Evolutionary conservation across 2,329 filamentous ascomycete species (phyloP).

Genomic region (Colletotrichum sp.): DNA sequence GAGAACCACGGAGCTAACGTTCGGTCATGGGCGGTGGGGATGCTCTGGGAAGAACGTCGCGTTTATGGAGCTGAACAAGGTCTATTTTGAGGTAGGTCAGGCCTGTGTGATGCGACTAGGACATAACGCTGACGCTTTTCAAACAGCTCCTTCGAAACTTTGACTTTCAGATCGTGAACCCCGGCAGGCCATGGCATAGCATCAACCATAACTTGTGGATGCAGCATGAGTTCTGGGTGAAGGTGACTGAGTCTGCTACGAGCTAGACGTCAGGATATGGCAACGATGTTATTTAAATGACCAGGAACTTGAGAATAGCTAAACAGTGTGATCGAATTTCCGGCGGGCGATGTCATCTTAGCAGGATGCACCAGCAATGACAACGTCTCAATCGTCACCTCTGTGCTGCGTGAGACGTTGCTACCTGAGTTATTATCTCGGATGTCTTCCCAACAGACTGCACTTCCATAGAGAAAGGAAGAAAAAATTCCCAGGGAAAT

Average conservation of each 20-base stretch:
- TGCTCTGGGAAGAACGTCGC: constrained; percentile 42
- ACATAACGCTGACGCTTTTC: not conserved
- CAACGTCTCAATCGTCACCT: too few relatives aligned
- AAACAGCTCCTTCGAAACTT: constrained; percentile 29
- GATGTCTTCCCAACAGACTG: too few relatives aligned
- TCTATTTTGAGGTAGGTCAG: constrained; percentile 42
- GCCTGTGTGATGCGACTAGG: too few relatives aligned
- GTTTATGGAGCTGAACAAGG: constrained; percentile 47
- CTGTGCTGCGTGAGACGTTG: too few relatives aligned
- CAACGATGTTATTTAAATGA: too few relatives aligned
- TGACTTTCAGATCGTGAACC: constrained; percentile 29
- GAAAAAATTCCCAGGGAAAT: too few relatives aligned
- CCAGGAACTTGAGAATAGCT: too few relatives aligned
- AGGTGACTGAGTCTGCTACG: constrained; percentile 13
- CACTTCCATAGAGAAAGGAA: too few relatives aligned
- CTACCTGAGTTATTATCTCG: too few relatives aligned
- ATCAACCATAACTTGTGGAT: constrained; percentile 32
- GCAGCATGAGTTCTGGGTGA: constrained; percentile 27
- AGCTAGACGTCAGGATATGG: not conserved
- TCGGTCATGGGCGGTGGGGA: constrained; percentile 38
- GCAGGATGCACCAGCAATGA: too few relatives aligned
- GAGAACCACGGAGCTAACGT: constrained; percentile 36
- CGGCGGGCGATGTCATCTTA: too few relatives aligned
- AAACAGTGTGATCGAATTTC: too few relatives aligned
- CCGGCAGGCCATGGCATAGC: constrained; percentile 32